A percentile compares a stretch with the other conserved stretches of the same genome.
These are phyloP conservation scores for Globisporangium paddicum DNA, from an alignment of 352 stramenopile species.

Conservation along the genomic window DNA sequence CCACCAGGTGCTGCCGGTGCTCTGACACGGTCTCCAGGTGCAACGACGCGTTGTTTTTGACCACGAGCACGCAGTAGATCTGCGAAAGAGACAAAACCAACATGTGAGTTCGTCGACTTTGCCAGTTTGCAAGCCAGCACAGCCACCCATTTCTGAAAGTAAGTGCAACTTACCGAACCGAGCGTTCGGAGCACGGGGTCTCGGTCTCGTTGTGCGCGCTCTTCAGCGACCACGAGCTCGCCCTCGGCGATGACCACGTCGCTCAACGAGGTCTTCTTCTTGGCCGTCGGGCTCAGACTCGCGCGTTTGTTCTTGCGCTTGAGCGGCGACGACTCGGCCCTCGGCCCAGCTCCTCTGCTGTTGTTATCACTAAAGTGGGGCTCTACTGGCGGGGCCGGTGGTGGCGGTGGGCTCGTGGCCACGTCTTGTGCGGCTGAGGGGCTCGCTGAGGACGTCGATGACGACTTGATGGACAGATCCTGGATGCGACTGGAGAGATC, in stretches of 20 bases:
- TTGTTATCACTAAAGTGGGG: not conserved
- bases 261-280: conserved; percentile 18
- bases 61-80: conserved; percentile 42
- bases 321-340: conserved; percentile 9
- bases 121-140: not conserved
- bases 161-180: conserved; percentile 31
- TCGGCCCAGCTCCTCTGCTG: not conserved
- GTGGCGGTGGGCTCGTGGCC: not conserved
- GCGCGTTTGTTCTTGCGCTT: conserved; percentile 42
- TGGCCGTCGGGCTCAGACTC: conserved; percentile 18
- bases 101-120: not conserved
- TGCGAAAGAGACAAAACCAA: conserved; percentile 6
- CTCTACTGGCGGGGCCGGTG: not conserved
- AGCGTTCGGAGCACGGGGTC: conserved; percentile 25
- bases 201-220: conserved; percentile 19
- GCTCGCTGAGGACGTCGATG: not conserved
- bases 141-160: not conserved
- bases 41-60: conserved; percentile 25
- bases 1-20: conserved; percentile 28
- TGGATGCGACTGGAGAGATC: conserved; percentile 21
- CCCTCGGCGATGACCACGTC: conserved; percentile 45
- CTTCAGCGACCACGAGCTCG: conserved; percentile 41
- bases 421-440: not conserved
- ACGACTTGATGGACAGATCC: conserved; percentile 26
- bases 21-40: conserved; percentile 36